phyloP scores from a whole-genome alignment of 164 flowering plant genomes.

The Malania oleifera region DNA sequence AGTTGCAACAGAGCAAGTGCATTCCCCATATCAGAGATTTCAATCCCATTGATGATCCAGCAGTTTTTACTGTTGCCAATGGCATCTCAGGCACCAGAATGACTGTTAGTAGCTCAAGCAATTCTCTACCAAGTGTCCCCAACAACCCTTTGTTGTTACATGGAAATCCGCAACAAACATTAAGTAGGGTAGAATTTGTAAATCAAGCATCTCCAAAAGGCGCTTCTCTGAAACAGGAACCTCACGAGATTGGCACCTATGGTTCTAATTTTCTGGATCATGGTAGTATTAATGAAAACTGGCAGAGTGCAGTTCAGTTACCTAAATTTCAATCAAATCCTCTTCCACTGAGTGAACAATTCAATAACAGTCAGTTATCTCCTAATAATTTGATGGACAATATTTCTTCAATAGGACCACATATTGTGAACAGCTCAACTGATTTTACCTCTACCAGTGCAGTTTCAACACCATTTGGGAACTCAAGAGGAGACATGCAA shows the following conservation, averaged over 20 bases:
- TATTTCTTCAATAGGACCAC: constrained; percentile 19
- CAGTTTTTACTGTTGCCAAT: constrained; percentile 18
- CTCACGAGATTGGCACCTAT: constrained; percentile 16
- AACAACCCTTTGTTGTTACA: constrained; percentile 24
- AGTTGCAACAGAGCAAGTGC: constrained; percentile 24
- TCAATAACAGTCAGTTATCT: constrained; percentile 20
- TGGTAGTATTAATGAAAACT: constrained; percentile 25
- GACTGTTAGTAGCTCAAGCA: constrained; percentile 18
- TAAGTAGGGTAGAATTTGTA: constrained; percentile 19
- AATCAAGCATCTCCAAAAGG: constrained; percentile 24
- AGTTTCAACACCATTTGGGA: constrained; percentile 20
- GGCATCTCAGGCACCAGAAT: constrained; percentile 19
- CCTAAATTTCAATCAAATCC: constrained; percentile 26
- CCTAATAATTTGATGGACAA: constrained; percentile 13
- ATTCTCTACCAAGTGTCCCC: constrained; percentile 13
- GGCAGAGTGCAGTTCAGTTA: constrained; percentile 29
- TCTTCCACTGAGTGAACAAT: constrained; percentile 20
- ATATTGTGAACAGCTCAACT: constrained; percentile 14
- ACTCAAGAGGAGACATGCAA: constrained; percentile 23
- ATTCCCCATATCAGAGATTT: constrained; percentile 16
- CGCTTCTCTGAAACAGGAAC: constrained; percentile 20
- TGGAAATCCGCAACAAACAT: constrained; percentile 20
- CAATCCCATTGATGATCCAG: constrained; percentile 18
- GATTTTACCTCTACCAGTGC: constrained; percentile 20
- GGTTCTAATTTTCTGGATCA: constrained; percentile 29